phyloP scores from a whole-genome alignment of 2,329 filamentous ascomycete species.

The Phyllosticta citriasiana region DNA sequence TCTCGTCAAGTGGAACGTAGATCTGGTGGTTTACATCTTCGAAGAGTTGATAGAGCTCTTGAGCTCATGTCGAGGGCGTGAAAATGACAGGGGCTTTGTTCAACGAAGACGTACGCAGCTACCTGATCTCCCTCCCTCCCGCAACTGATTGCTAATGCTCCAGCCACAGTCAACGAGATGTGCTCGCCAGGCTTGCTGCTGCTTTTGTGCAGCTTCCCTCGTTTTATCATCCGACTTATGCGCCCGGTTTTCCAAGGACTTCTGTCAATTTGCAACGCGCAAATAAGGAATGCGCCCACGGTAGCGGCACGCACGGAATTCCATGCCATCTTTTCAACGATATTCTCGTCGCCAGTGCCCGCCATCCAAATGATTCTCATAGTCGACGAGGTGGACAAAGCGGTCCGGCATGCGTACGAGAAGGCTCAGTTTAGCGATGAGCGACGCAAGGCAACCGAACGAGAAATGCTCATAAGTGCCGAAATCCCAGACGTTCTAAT shows the following conservation, averaged over 20 bases:
- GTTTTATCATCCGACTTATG: constrained; percentile 26
- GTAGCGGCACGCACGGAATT: constrained; percentile 33
- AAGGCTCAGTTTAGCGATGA: constrained; percentile 33
- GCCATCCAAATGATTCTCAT: constrained; percentile 37
- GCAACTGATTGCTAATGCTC: not conserved
- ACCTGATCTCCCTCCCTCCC: not conserved
- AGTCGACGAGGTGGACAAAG: constrained; percentile 51
- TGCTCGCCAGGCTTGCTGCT: constrained; percentile 34
- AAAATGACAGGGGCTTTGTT: constrained; percentile 12
- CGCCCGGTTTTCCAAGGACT: constrained; percentile 19
- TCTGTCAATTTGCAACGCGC: constrained; percentile 13
- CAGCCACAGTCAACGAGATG: constrained; percentile 9
- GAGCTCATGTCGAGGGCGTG: constrained; percentile 19
- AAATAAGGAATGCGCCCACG: constrained; percentile 33
- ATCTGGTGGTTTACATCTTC: constrained; percentile 49
- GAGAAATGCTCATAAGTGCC: constrained; percentile 43
- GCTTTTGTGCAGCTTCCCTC: constrained; percentile 53
- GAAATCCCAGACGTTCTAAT: constrained; percentile 42
- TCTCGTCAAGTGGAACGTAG: constrained; percentile 68
- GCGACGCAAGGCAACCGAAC: constrained; percentile 40
- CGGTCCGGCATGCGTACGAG: constrained; percentile 51
- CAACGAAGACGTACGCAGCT: constrained; percentile 2
- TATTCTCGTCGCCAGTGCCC: constrained; percentile 33
- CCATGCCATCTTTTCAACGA: constrained; percentile 30
- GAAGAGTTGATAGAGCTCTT: constrained; percentile 39